Evolutionary conservation across 169 alveolate genomes (phyloP).

Genomic region (Plasmodium malariae): DNA sequence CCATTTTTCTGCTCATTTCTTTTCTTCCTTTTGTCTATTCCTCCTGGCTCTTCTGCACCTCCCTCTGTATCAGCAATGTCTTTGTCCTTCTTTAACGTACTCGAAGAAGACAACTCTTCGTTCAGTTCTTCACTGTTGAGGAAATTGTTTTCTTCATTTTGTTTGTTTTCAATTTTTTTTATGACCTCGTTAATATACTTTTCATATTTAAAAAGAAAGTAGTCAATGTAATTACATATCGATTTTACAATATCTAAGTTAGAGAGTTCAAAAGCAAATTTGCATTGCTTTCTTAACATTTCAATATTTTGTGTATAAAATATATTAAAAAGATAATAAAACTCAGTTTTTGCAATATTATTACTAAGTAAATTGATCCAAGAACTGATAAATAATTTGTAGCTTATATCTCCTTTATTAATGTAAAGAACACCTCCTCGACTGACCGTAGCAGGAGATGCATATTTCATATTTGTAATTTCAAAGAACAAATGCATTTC

Average conservation of each 20-base stretch:
- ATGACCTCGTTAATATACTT: constrained; percentile 88
- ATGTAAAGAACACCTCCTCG: constrained; percentile 98
- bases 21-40: background rate
- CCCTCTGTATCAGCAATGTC: background rate
- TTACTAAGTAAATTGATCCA: constrained; percentile 92
- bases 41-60: background rate
- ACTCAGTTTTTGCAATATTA: constrained; percentile 91
- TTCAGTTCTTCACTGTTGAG: background rate
- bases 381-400: constrained; percentile 94
- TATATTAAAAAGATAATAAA: constrained; percentile 90
- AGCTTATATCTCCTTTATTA: constrained; percentile 96
- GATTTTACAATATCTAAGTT: constrained; percentile 92
- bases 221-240: constrained; percentile 90
- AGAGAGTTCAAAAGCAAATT: constrained; percentile 90
- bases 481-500: constrained; percentile 96
- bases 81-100: background rate
- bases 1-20: background rate
- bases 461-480: constrained; percentile 94
- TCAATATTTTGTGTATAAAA: constrained; percentile 87
- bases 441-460: constrained; percentile 99
- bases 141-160: constrained; percentile 69
- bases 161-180: constrained; percentile 66
- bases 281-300: constrained; percentile 82
- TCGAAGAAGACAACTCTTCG: background rate
- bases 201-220: constrained; percentile 86